These are phyloP conservation scores for Populus alba DNA, from an alignment of 345 rosid genomes.

Conservation along the genomic window DNA sequence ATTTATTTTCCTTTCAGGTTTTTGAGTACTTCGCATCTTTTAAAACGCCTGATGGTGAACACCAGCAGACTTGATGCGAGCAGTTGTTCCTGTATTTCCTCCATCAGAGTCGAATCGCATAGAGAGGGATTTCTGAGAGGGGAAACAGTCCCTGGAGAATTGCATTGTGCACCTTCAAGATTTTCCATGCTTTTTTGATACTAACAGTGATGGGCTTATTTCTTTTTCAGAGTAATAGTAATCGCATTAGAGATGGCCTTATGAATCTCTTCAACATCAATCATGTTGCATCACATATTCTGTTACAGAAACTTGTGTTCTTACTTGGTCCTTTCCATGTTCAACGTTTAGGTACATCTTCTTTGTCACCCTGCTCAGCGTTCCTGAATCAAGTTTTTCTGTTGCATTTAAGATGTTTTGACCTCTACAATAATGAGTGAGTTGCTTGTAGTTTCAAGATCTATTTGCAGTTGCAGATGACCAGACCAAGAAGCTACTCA, in stretches of 20 bases:
- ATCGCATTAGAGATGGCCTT: not conserved
- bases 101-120: slow-evolving; percentile 25
- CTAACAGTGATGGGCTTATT: slow-evolving; percentile 25
- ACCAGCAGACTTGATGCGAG: slow-evolving; percentile 33
- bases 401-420: slow-evolving; percentile 33
- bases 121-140: slow-evolving; percentile 30
- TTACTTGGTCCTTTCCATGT: not conserved
- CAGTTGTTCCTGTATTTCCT: slow-evolving; percentile 30
- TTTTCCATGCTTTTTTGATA: slow-evolving; percentile 33
- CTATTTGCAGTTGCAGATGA: too few relatives aligned
- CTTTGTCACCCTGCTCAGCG: slow-evolving; percentile 27
- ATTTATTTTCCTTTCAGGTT: slow-evolving; percentile 5
- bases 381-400: slow-evolving; percentile 32
- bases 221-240: slow-evolving; percentile 27
- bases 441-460: not conserved
- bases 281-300: too few relatives aligned
- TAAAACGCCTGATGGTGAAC: slow-evolving; percentile 23
- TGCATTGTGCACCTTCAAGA: slow-evolving; percentile 24
- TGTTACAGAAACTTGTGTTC: too few relatives aligned
- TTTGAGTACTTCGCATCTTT: slow-evolving; percentile 30
- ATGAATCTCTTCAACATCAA: not conserved
- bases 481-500: too few relatives aligned
- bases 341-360: slow-evolving; percentile 24
- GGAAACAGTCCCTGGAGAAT: slow-evolving; percentile 18
- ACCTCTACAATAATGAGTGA: slow-evolving; percentile 28